Conservation (phyloP, 2,329 filamentous ascomycete species). For the Fusarium aywerte region DNA sequence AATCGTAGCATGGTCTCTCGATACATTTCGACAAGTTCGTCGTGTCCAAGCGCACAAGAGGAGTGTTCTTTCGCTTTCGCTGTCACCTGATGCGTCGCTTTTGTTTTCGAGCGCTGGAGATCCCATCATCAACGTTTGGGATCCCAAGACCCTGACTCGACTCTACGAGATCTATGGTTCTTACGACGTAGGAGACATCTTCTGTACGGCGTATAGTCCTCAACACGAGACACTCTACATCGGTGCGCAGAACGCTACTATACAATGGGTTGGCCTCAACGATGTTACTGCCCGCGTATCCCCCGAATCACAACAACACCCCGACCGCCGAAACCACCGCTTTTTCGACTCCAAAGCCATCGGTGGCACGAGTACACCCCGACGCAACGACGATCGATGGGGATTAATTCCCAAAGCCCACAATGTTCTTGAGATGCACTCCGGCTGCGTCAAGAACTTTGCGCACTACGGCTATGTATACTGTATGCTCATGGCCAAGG, state of each 20-base stretch:
- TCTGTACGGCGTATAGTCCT: slow-evolving; percentile 89
- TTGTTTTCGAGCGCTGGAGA: slow-evolving; percentile 95
- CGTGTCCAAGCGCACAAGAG: slow-evolving; percentile 90
- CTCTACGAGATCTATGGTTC: slow-evolving; percentile 92
- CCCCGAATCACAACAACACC: slow-evolving; percentile 74
- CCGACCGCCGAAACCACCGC: slow-evolving; percentile 79
- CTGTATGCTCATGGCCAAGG: slow-evolving; percentile 88
- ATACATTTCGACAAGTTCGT: slow-evolving; percentile 82
- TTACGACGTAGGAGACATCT: slow-evolving; percentile 95
- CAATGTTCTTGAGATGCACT: slow-evolving; percentile 80
- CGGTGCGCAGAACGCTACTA: slow-evolving; percentile 92
- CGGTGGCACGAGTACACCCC: slow-evolving; percentile 76
- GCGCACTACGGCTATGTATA: slow-evolving; percentile 97
- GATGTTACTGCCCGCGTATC: slow-evolving; percentile 69
- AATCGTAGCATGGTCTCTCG: slow-evolving; percentile 90
- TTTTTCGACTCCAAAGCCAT: slow-evolving; percentile 95
- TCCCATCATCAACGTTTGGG: slow-evolving; percentile 95
- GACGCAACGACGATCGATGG: slow-evolving; percentile 71
- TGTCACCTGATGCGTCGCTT: slow-evolving; percentile 78
- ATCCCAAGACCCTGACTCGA: slow-evolving; percentile 76
- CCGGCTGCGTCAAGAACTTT: slow-evolving; percentile 84
- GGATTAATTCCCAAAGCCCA: slow-evolving; percentile 63
- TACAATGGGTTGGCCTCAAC: slow-evolving; percentile 88
- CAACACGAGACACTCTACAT: slow-evolving; percentile 85
- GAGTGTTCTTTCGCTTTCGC: slow-evolving; percentile 85